Percentiles rank a stretch among this genome's conserved stretches.
These are phyloP conservation scores for Magnusiomyces sp. DNA, from an alignment of 1,139 yeast species.

Conservation along the genomic window DNA sequence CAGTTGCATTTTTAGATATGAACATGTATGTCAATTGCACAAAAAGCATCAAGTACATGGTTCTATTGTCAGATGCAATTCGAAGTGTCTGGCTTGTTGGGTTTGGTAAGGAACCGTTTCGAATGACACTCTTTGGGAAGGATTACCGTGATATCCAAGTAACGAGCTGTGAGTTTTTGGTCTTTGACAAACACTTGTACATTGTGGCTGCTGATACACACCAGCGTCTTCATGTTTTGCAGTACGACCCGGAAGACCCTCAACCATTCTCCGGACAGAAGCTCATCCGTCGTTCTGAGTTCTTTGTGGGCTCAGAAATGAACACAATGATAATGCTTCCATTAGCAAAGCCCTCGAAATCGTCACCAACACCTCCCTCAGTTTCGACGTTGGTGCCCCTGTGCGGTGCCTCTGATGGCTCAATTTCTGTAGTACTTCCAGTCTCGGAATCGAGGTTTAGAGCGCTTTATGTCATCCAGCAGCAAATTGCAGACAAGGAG, in stretches of 20 bases:
- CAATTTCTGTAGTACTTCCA: conserved; percentile 67
- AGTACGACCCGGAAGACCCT: conserved; percentile 91
- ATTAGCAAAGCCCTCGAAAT: conserved; percentile 9
- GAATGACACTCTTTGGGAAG: conserved; percentile 72
- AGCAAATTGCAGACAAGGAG: conserved; percentile 73
- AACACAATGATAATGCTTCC: conserved; percentile 54
- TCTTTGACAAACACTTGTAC: conserved; percentile 59
- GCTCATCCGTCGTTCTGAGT: conserved; percentile 60
- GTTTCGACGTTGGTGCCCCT: conserved; percentile 30
- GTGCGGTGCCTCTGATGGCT: conserved; percentile 75
- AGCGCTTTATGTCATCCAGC: conserved; percentile 76
- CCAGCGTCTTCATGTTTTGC: conserved; percentile 62
- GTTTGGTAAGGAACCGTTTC: conserved; percentile 85
- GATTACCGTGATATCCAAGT: conserved; percentile 60
- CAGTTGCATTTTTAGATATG: conserved; percentile 88
- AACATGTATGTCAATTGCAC: conserved; percentile 72
- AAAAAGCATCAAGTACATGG: conserved; percentile 72
- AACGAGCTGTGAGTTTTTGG: conserved; percentile 56
- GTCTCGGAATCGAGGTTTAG: conserved; percentile 67
- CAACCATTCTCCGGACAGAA: conserved; percentile 72
- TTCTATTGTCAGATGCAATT: conserved; percentile 71
- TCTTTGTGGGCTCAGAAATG: conserved; percentile 57
- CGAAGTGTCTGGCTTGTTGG: conserved; percentile 81
- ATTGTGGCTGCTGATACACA: conserved; percentile 65
- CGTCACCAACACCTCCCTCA: conserved; percentile 15